Evolutionary conservation across 371 early-diverging fungal genomes (phyloP).

Genomic region (Ordospora colligata): DNA sequence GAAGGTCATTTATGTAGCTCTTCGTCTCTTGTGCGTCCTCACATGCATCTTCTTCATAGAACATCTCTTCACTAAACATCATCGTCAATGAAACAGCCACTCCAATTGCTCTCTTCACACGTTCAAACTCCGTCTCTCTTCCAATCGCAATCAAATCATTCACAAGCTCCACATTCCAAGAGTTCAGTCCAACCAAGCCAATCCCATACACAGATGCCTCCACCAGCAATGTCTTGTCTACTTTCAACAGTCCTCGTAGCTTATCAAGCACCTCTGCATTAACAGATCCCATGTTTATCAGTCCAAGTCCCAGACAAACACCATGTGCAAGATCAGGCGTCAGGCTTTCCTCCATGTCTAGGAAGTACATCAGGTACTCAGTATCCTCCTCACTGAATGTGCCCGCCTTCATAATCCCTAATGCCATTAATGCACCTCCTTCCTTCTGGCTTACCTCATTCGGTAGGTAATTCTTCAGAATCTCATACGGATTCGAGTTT

Average conservation of each 20-base stretch:
- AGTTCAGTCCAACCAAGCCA: constrained; percentile 89
- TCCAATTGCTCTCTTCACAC: constrained; percentile 72
- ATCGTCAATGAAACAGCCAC: constrained; percentile 63
- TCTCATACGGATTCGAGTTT: constrained; percentile 36
- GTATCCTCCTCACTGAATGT: constrained; percentile 69
- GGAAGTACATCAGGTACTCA: constrained; percentile 69
- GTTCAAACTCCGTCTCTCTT: constrained; percentile 83
- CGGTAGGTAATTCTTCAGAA: constrained; percentile 65
- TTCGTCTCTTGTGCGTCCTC: neutral
- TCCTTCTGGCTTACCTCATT: constrained; percentile 67
- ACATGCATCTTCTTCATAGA: neutral
- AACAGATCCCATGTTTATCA: constrained; percentile 62
- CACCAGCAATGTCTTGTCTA: constrained; percentile 78
- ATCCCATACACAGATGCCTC: constrained; percentile 92
- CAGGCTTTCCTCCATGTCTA: constrained; percentile 59
- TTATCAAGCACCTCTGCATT: constrained; percentile 64
- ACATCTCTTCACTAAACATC: neutral
- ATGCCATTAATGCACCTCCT: constrained; percentile 89
- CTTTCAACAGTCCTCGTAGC: constrained; percentile 61
- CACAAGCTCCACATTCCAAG: constrained; percentile 68
- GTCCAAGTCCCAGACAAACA: constrained; percentile 83
- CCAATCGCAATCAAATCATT: constrained; percentile 82
- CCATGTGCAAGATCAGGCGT: constrained; percentile 82
- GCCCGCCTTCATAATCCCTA: constrained; percentile 89
- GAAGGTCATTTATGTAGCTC: constrained; percentile 32